These are phyloP conservation scores for Pleurotus giganteus DNA, from an alignment of 768 basidiomycete species.

Conservation along the genomic window DNA sequence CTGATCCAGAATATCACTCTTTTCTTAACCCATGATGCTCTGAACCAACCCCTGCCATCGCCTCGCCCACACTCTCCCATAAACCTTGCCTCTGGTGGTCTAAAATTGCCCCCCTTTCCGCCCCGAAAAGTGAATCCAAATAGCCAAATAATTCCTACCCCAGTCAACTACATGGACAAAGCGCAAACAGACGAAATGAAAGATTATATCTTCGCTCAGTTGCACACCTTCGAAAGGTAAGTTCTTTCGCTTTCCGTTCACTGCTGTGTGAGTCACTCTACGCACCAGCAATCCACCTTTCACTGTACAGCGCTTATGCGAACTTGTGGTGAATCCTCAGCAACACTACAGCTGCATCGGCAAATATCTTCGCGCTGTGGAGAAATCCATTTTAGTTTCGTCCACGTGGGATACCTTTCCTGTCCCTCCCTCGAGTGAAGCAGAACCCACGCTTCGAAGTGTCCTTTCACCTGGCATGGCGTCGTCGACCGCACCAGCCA, in stretches of 20 bases:
- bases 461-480: slow-evolving; percentile 44
- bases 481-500: slow-evolving; percentile 60
- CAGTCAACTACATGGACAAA: slow-evolving; percentile 57
- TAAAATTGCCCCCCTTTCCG: slow-evolving; percentile 73
- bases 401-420: slow-evolving; percentile 77
- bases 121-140: slow-evolving; percentile 52
- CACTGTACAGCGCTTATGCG: slow-evolving; percentile 87
- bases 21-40: slow-evolving; percentile 37
- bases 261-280: not conserved
- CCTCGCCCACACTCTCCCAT: slow-evolving; percentile 42
- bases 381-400: slow-evolving; percentile 80
- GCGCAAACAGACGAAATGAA: slow-evolving; percentile 61
- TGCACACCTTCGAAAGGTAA: slow-evolving; percentile 77
- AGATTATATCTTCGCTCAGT: slow-evolving; percentile 52
- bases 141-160: slow-evolving; percentile 32
- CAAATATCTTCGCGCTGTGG: slow-evolving; percentile 86
- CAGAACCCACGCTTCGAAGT: slow-evolving; percentile 20
- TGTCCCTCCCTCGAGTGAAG: slow-evolving; percentile 5
- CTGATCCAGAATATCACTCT: slow-evolving; percentile 44
- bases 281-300: slow-evolving; percentile 65
- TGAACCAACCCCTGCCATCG: slow-evolving; percentile 29
- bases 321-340: slow-evolving; percentile 69
- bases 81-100: slow-evolving; percentile 51
- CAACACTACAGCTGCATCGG: slow-evolving; percentile 75
- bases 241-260: slow-evolving; percentile 20